Evolutionary conservation across 257 asterid genomes (phyloP).

Genomic region (Nicotiana tomentosiformis): DNA sequence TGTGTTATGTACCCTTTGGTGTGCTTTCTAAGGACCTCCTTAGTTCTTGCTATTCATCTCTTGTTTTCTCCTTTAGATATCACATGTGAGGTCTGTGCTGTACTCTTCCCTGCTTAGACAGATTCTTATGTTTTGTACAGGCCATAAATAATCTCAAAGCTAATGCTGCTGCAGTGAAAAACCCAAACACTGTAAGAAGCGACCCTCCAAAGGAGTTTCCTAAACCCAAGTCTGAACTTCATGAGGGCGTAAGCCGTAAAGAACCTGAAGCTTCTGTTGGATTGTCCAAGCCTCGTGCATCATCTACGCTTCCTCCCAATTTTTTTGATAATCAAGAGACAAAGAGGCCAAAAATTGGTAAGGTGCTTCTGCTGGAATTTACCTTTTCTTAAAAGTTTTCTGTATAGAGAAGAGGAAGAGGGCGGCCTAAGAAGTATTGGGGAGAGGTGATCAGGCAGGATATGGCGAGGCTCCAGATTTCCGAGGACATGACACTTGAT

Average conservation of each 20-base stretch:
- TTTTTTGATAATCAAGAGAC: conserved; percentile 62
- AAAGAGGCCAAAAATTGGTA: conserved; percentile 75
- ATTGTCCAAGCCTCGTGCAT: conserved; percentile 28
- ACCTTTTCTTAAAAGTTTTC: background rate
- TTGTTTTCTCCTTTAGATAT: background rate
- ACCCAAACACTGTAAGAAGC: conserved; percentile 28
- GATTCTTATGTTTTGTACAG: conserved; percentile 32
- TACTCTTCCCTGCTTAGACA: background rate
- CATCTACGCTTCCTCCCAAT: conserved; percentile 68
- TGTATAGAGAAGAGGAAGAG: background rate
- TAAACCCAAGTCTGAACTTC: conserved; percentile 37
- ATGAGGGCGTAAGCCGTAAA: conserved; percentile 21
- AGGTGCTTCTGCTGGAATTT: conserved; percentile 13
- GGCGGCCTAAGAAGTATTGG: no score
- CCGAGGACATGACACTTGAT: no score
- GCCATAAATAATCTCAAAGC: conserved; percentile 73
- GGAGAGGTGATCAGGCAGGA: no score
- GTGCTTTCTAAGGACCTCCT: background rate
- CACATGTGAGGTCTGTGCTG: background rate
- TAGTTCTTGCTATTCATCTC: background rate
- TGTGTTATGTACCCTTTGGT: background rate
- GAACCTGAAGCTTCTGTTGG: conserved; percentile 42
- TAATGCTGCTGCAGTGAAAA: conserved; percentile 54
- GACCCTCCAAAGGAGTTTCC: conserved; percentile 43
- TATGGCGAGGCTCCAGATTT: no score